A percentile compares a stretch with the other conserved stretches of the same genome.
Evolutionary conservation across 2,329 filamentous ascomycete genomes (phyloP).

Genomic region (Fusarium vanettenii): DNA sequence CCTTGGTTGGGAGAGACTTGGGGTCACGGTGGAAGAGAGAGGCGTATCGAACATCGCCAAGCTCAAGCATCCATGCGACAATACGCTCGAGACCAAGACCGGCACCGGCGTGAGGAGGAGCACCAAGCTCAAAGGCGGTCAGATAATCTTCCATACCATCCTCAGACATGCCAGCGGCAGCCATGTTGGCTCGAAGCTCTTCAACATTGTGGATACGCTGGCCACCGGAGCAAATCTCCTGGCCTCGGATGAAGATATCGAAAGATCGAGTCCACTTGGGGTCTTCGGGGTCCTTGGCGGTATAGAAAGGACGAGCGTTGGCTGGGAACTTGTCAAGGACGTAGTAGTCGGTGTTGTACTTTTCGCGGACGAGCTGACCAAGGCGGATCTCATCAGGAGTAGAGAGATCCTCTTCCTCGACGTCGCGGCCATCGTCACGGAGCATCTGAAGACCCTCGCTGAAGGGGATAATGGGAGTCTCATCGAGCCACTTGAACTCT

Average conservation of each 20-base stretch:
- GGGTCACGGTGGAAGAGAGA: conserved; percentile 91
- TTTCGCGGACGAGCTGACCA: conserved; percentile 85
- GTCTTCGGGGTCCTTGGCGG: conserved; percentile 83
- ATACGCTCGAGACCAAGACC: conserved; percentile 92
- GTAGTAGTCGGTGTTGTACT: conserved; percentile 91
- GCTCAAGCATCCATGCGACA: conserved; percentile 84
- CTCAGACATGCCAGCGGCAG: conserved; percentile 78
- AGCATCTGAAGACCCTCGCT: conserved; percentile 83
- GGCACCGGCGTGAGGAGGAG: conserved; percentile 89
- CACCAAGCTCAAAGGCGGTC: conserved; percentile 87
- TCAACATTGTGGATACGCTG: conserved; percentile 89
- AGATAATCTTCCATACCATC: conserved; percentile 92
- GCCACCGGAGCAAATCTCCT: conserved; percentile 92
- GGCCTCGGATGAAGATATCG: conserved; percentile 92
- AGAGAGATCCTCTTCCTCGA: conserved; percentile 79
- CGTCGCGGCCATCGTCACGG: conserved; percentile 83
- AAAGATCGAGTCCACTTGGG: conserved; percentile 87
- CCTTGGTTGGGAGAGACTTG: conserved; percentile 80
- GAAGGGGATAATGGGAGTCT: conserved; percentile 87
- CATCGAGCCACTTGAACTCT: conserved; percentile 86
- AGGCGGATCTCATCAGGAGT: conserved; percentile 90
- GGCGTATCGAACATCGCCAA: conserved; percentile 90
- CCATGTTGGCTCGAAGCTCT: conserved; percentile 82
- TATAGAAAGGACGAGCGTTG: conserved; percentile 89
- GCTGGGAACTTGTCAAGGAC: conserved; percentile 93